phyloP scores from a whole-genome alignment of 306 rosid species.

The Psophocarpus tetragonolobus region DNA sequence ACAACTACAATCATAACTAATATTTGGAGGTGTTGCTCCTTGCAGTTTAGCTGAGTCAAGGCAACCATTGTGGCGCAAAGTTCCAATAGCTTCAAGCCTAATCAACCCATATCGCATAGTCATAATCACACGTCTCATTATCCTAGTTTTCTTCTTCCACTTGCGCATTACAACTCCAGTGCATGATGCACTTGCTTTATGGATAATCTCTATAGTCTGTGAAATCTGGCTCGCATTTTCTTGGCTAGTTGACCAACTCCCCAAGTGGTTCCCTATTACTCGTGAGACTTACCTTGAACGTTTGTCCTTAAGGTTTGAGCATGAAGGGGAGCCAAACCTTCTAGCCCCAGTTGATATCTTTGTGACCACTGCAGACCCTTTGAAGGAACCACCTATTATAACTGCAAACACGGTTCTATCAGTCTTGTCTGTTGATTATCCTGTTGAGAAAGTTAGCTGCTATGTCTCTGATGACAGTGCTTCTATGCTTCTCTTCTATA shows the following conservation, averaged over 20 bases:
- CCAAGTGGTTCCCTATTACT: conserved; percentile 88
- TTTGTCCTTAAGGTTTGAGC: conserved; percentile 75
- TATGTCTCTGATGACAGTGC: conserved; percentile 97
- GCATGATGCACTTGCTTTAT: conserved; percentile 70
- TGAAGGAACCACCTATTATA: conserved; percentile 84
- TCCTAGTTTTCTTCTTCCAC: conserved; percentile 78
- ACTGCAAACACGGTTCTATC: conserved; percentile 91
- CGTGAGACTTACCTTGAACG: conserved; percentile 87
- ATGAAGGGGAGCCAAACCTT: conserved; percentile 59
- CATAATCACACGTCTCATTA: conserved; percentile 64
- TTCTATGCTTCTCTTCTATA: conserved; percentile 76
- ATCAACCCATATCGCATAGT: conserved; percentile 96
- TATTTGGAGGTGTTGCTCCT: background rate
- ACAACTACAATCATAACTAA: background rate
- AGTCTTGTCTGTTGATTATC: conserved; percentile 80
- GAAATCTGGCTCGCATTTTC: conserved; percentile 90
- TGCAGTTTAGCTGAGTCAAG: conserved; percentile 79
- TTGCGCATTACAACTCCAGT: conserved; percentile 81
- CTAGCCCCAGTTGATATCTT: conserved; percentile 70
- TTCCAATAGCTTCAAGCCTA: conserved; percentile 71
- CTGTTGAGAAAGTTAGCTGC: conserved; percentile 80
- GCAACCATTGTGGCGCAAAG: conserved; percentile 85
- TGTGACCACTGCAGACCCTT: conserved; percentile 87
- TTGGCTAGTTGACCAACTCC: conserved; percentile 89
- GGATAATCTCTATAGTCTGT: conserved; percentile 87